These are phyloP conservation scores for Trametes punicea DNA, from an alignment of 768 basidiomycete genomes.

Conservation along the genomic window DNA sequence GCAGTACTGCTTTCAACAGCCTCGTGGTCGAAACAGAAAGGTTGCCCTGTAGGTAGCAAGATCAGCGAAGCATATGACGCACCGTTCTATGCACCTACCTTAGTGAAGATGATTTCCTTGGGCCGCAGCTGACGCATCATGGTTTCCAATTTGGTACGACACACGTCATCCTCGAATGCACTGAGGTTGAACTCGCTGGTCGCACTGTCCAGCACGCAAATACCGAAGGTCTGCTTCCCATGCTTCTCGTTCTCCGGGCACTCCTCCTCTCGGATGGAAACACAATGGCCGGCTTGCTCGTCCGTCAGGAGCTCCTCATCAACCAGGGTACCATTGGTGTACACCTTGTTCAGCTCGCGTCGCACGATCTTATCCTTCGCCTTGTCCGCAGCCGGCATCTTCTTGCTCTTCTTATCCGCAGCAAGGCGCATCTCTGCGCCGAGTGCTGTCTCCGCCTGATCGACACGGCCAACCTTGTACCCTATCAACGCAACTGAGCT, in stretches of 20 bases:
- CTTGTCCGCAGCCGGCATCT: slow-evolving; percentile 40
- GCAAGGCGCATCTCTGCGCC: slow-evolving; percentile 95
- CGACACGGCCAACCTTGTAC: slow-evolving; percentile 94
- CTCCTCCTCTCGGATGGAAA: slow-evolving; percentile 72
- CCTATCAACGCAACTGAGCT: slow-evolving; percentile 38
- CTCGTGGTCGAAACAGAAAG: slow-evolving; percentile 80
- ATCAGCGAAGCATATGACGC: neutral
- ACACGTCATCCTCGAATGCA: slow-evolving; percentile 87
- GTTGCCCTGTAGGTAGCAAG: slow-evolving; percentile 58
- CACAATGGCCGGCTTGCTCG: slow-evolving; percentile 94
- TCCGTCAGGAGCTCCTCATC: slow-evolving; percentile 86
- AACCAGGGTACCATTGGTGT: slow-evolving; percentile 94
- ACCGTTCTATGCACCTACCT: slow-evolving; percentile 44
- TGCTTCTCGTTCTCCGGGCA: slow-evolving; percentile 36
- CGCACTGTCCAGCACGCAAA: slow-evolving; percentile 90
- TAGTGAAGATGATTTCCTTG: slow-evolving; percentile 87
- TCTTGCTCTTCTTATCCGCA: slow-evolving; percentile 55
- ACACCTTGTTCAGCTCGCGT: slow-evolving; percentile 85
- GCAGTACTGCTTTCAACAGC: slow-evolving; percentile 76
- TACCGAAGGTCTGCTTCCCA: slow-evolving; percentile 66
- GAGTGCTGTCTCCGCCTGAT: slow-evolving; percentile 94
- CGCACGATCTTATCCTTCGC: slow-evolving; percentile 81
- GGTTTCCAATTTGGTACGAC: slow-evolving; percentile 90
- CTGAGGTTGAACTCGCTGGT: slow-evolving; percentile 95
- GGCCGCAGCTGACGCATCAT: slow-evolving; percentile 86